A percentile compares a stretch with the other conserved stretches of the same genome.
phyloP scores from a whole-genome alignment of 495 filamentous ascomycete species.

The Trypethelium eluteriae region DNA sequence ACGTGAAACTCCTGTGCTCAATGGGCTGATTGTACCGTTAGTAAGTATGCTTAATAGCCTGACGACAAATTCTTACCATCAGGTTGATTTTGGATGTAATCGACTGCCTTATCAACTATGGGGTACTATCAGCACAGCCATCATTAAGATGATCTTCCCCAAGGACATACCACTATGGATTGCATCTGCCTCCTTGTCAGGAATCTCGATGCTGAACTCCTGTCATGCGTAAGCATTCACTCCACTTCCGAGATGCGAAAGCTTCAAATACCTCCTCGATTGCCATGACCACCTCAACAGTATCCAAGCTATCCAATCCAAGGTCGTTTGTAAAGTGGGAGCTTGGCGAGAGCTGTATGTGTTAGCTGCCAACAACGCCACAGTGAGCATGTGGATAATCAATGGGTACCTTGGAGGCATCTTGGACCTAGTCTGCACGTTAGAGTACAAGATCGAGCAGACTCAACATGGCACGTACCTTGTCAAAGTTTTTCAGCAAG shows the following conservation, averaged over 20 bases:
- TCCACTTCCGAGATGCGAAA: conserved; percentile 17
- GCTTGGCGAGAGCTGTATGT: conserved; percentile 59
- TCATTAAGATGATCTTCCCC: background rate
- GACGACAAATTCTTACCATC: conserved; percentile 50
- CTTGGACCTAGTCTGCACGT: conserved; percentile 7
- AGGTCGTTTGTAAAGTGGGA: conserved; percentile 96
- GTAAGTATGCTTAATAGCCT: conserved; percentile 7
- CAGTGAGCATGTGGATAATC: background rate
- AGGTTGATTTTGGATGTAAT: conserved; percentile 91
- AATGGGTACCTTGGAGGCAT: conserved; percentile 10
- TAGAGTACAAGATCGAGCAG: background rate
- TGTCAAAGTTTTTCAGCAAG: conserved; percentile 91
- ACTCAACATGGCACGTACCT: conserved; percentile 52
- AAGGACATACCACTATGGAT: conserved; percentile 87
- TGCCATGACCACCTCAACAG: conserved; percentile 98
- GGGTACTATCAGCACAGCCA: conserved; percentile 21
- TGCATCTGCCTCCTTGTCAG: conserved; percentile 94
- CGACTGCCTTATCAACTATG: conserved; percentile 87
- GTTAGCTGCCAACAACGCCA: conserved; percentile 7
- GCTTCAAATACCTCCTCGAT: conserved; percentile 81
- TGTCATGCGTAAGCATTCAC: conserved; percentile 40
- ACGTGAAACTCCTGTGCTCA: conserved; percentile 15
- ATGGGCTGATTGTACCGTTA: conserved; percentile 31
- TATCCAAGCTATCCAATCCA: conserved; percentile 92
- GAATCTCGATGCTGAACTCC: conserved; percentile 99